phyloP scores from a whole-genome alignment of 2,329 filamentous ascomycete species.

The Lasiodiplodia citricola region DNA sequence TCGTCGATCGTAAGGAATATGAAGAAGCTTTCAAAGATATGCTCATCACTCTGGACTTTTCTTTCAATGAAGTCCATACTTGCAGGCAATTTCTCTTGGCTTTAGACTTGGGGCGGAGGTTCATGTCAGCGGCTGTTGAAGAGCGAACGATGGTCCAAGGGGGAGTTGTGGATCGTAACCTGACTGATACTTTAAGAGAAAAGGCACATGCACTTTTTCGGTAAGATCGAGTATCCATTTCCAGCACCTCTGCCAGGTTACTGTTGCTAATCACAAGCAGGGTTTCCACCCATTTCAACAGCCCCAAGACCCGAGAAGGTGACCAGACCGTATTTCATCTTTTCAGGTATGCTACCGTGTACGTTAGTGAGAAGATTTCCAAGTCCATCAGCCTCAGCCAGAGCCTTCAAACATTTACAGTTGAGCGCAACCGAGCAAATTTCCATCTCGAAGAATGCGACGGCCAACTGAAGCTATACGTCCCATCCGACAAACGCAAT shows the following conservation, averaged over 20 bases:
- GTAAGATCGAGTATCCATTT: not conserved
- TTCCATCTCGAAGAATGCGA: not conserved
- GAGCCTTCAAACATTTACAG: not conserved
- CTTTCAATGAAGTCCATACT: not conserved
- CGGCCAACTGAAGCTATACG: not conserved
- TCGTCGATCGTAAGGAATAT: not conserved
- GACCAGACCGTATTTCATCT: not conserved
- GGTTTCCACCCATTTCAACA: not conserved
- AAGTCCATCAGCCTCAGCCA: not conserved
- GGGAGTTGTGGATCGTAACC: accelerated
- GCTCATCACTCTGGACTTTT: not conserved
- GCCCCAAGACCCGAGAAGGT: not conserved
- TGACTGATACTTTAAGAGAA: not conserved
- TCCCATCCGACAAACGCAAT: not conserved
- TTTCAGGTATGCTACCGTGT: not conserved
- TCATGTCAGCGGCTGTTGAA: not conserved
- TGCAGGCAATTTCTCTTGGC: not conserved
- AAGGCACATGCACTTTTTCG: slow-evolving; percentile 6
- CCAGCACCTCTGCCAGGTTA: not conserved
- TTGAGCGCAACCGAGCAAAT: not conserved
- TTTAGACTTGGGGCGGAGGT: not conserved
- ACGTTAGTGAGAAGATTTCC: not conserved
- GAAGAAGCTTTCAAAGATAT: not conserved
- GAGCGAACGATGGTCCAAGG: not conserved
- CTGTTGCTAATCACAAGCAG: not conserved